Base-by-base conservation (phyloP, 2,329 filamentous ascomycete genomes). In the Fusarium poae region DNA sequence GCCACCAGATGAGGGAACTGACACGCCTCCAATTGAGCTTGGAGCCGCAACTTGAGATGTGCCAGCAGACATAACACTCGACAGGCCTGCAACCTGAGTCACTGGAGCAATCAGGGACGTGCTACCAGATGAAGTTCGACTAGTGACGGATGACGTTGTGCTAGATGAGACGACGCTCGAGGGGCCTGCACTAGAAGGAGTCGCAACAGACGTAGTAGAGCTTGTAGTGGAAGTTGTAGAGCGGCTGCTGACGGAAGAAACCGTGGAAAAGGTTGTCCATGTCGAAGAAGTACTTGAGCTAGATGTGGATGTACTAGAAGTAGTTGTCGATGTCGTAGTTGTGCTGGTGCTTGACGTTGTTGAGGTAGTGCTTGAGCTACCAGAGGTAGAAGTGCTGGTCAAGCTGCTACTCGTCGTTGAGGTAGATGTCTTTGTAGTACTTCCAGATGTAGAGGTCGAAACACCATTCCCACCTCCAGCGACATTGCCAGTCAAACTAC, bases 51-150 rank as follows among this genome's bases (percentile, higher is more conserved):
- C 0, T 0, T 5, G 0, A 9, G 42, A 29, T 16, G 42, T 9
- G 0, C 25, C 42, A 20, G 25, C 18, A 10, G 42, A 44, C 1
- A 11, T 3, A 10, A 15, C 18, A 29, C 11, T 20, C 2, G 42
- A 20, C 2, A 18, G 0, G 1, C 42, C 43, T 2, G 25, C 43
- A 9, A 49, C 45, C 6, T 49, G 45, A 3, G 23, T 39, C 7
- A 37, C 15, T 13, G 23, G n/a, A 72, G 63, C 69, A 67, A 21
- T 21, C 2, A 50, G 79, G 68, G 40, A 77, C 69, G 37, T 37
- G 0, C 55, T 51, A 2, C 8, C 1, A 6, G 63, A 37, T 1
- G 65, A 39, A 2, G 62, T 15, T 1, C 48, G 68, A 66, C 32
- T 77, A 67, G 3, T 75, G 71, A 52, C 75, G 62, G 62, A 39